Conservation (phyloP, 2,329 filamentous ascomycete genomes). For the Aspergillus pseudotamarii region DNA sequence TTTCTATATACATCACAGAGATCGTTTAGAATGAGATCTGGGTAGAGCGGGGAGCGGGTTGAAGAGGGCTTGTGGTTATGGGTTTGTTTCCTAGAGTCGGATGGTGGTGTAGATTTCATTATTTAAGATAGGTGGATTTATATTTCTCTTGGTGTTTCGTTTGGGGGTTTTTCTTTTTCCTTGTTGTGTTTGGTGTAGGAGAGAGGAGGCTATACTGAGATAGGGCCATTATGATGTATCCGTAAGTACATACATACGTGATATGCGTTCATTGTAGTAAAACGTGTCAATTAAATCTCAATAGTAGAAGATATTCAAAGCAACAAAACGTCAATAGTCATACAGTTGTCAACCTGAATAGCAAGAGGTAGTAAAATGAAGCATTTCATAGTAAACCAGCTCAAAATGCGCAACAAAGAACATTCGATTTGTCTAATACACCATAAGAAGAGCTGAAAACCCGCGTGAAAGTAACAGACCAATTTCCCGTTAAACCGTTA, state of each 20-base stretch:
- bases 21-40: no score
- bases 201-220: not conserved
- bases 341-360: not conserved
- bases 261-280: not conserved
- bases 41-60: no score
- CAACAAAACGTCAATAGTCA: not conserved
- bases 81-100: no score
- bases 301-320: not conserved
- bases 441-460: constrained; percentile 23
- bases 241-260: not conserved
- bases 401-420: not conserved
- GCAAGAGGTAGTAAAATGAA: no score
- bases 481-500: constrained; percentile 23
- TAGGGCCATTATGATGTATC: not conserved
- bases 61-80: no score
- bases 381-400: not conserved
- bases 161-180: no score
- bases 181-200: no score
- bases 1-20: no score
- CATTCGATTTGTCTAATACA: constrained; percentile 33
- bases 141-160: no score
- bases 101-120: no score
- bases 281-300: not conserved
- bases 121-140: no score
- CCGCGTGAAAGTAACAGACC: constrained; percentile 15